Evolutionary conservation across 148 eudicot species (phyloP), one percentile per base, ranked within the genome.

Genomic region (Spergularia marina): DNA sequence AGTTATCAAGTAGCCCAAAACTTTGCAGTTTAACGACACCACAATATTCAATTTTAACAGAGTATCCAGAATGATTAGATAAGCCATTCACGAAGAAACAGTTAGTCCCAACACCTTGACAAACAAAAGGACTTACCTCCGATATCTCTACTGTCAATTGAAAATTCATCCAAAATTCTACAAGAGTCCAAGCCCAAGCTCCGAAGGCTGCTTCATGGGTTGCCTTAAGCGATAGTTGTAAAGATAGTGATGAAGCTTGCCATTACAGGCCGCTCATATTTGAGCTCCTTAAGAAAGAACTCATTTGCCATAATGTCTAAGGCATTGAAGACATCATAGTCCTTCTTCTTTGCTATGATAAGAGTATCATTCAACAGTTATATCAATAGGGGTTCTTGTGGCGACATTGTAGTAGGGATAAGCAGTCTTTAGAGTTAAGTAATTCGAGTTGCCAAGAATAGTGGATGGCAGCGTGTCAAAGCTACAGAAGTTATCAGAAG

Each of bases 291-390:
- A 84, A 93, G 79, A 74, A 91, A 86, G 41, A 84, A 59, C 73
- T 93, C 98, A 67, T 93, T 93, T 65, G 91, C 86, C 98, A 93
- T 93, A 66, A 89, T 89, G 81, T 93, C 98, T 79, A 91, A 78
- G 55, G 98, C 96, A 66, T 93, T 91, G 81, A 93, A 91, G 53
- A 93, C 98, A 61, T 93, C 98, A 49, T 81, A 93, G 71, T 91
- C 98, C 83, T 80, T 87, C 77, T 73, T 78, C 76, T 88, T 93
- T 34, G 98, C 96, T 23, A 89, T 77, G 18, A 89, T 89, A 73
- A 93, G 92, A 58, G 92, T 92, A 83, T 93, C 98, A 49, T 91
- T 93, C 93, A 93, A 91, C 78, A 93, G 78, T 83, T 91, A 96
- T 86, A 86, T 84, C 85, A 91, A 91, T 63, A 0, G 94, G 96